Percentiles rank a stretch among this genome's conserved stretches.
Evolutionary conservation across 768 basidiomycete genomes (phyloP).

Genomic region (Hericium coralloides): DNA sequence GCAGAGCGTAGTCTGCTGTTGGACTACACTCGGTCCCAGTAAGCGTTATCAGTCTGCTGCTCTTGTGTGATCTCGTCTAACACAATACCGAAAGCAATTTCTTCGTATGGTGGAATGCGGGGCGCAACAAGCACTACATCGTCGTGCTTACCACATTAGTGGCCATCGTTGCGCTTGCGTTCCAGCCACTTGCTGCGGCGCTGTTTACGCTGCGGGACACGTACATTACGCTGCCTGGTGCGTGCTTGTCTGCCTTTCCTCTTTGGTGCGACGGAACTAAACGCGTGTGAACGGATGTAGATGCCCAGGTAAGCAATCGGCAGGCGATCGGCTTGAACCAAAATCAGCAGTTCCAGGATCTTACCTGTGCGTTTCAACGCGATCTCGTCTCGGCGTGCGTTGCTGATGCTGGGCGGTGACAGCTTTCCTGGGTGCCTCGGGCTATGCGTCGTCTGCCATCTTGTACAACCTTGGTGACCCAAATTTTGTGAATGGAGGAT

Average conservation of each 20-base stretch:
- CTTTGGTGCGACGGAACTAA: not conserved
- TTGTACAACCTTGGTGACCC: conserved; percentile 37
- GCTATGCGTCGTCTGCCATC: conserved; percentile 42
- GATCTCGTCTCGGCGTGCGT: not conserved
- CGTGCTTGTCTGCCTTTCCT: conserved; percentile 5
- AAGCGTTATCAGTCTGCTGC: conserved; percentile 2
- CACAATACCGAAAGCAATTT: conserved; percentile 29
- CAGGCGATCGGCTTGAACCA: conserved; percentile 37
- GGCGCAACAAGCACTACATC: conserved; percentile 39
- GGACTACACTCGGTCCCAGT: conserved; percentile 49
- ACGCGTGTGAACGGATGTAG: conserved; percentile 17
- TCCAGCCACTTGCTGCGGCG: conserved; percentile 46
- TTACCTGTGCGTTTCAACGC: conserved; percentile 31
- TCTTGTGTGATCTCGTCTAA: not conserved
- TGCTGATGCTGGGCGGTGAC: not conserved
- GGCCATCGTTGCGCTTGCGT: conserved; percentile 36
- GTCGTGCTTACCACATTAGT: conserved; percentile 41
- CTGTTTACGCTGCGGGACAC: conserved; percentile 39
- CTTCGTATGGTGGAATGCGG: conserved; percentile 37
- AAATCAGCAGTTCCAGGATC: conserved; percentile 33
- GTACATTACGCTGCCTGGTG: conserved; percentile 35
- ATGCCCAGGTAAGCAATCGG: conserved; percentile 28
- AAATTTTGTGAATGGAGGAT: conserved; percentile 35
- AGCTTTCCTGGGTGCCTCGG: conserved; percentile 48
- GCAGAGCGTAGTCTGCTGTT: conserved; percentile 42